These are phyloP conservation scores for Schizophyllum amplum DNA, from an alignment of 1,284 basidiomycete species.

Conservation along the genomic window DNA sequence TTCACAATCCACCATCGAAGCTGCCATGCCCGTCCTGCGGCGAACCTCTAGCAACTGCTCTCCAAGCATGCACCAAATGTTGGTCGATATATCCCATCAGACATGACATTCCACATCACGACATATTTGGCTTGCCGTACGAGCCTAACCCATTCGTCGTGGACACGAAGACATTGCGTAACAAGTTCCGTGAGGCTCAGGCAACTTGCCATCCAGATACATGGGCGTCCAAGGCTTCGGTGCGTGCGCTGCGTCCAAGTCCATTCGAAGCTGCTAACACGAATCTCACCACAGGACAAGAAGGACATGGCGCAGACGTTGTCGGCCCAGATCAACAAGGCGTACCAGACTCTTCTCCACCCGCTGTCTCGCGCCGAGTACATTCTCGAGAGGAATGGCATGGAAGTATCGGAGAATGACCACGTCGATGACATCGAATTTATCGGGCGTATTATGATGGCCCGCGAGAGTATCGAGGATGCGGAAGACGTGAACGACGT, in stretches of 20 bases:
- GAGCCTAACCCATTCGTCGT: conserved; percentile 60
- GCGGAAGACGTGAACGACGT: conserved; percentile 45
- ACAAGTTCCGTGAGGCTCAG: conserved; percentile 60
- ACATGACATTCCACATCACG: conserved; percentile 43
- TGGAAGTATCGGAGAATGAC: conserved; percentile 66
- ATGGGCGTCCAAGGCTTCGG: conserved; percentile 58
- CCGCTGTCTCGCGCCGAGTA: conserved; percentile 67
- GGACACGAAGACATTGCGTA: conserved; percentile 45
- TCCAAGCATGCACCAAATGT: conserved; percentile 67
- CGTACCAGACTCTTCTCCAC: conserved; percentile 59
- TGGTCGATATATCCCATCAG: conserved; percentile 53
- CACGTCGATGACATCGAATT: conserved; percentile 66
- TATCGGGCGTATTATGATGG: conserved; percentile 75
- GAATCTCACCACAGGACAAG: conserved; percentile 35
- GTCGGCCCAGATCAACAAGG: conserved; percentile 70
- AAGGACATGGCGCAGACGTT: conserved; percentile 53
- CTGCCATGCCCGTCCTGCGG: conserved; percentile 51
- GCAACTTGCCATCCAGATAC: conserved; percentile 75
- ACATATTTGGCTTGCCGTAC: conserved; percentile 51
- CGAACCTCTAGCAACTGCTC: conserved; percentile 42
- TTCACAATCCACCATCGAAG: conserved; percentile 4
- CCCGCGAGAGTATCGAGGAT: conserved; percentile 73
- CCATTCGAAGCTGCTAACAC: conserved; percentile 10
- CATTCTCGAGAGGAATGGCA: conserved; percentile 56
- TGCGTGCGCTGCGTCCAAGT: conserved; percentile 24